Conservation (phyloP, 805 yeast genomes). For the Teunomyces lycoperdinae region DNA sequence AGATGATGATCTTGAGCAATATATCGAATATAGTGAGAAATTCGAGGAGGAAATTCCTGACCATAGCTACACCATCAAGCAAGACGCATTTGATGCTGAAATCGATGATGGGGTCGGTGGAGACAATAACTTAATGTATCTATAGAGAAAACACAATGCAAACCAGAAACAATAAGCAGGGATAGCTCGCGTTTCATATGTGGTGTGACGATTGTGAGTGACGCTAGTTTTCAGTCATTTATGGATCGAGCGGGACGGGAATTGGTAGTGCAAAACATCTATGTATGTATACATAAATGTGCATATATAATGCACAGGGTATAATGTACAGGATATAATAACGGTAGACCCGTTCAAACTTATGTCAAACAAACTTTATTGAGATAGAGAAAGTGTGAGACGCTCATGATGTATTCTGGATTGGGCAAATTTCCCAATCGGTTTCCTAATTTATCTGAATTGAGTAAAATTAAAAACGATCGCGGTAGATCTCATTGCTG, state of each 20-base stretch:
- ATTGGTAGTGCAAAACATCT: too few relatives aligned
- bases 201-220: neutral
- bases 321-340: neutral
- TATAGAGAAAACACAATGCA: neutral
- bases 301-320: neutral
- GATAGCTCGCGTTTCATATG: neutral
- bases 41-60: conserved; percentile 1
- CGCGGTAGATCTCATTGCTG: neutral
- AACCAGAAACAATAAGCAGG: neutral
- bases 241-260: too few relatives aligned
- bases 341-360: neutral
- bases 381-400: too few relatives aligned
- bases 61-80: neutral
- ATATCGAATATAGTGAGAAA: conserved; percentile 8
- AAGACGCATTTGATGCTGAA: conserved; percentile 1
- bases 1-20: conserved; percentile 27
- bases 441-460: neutral
- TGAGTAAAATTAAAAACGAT: neutral
- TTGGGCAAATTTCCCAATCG: neutral
- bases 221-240: neutral
- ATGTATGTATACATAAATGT: too few relatives aligned
- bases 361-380: too few relatives aligned
- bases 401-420: neutral
- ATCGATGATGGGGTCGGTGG: conserved; percentile 25
- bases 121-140: conserved; percentile 19